These are phyloP conservation scores for Flueggea neowawraea DNA, from an alignment of 441 rosid genomes.

Conservation along the genomic window DNA sequence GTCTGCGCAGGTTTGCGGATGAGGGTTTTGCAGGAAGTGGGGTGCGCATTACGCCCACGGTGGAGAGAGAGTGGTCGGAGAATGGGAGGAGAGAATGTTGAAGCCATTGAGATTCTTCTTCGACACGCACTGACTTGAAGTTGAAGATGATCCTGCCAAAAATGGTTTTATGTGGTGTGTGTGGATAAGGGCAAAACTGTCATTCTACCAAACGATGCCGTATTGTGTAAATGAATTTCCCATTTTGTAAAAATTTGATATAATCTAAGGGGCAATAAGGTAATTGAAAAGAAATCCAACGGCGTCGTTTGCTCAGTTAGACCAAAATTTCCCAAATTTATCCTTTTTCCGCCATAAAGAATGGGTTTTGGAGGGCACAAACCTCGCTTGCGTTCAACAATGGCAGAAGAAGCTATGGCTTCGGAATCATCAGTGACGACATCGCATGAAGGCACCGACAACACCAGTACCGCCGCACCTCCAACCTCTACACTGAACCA, in stretches of 20 bases:
- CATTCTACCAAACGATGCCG: no score
- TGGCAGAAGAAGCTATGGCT: no score
- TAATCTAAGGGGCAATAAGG: no score
- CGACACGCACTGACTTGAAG: not conserved
- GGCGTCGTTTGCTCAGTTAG: conserved; percentile 10
- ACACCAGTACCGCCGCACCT: no score
- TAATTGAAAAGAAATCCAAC: not conserved
- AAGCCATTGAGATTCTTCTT: conserved; percentile 11
- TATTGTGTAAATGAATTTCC: no score
- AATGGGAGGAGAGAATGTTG: conserved; percentile 27
- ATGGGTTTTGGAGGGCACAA: no score
- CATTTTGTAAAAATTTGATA: no score
- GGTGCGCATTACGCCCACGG: conserved; percentile 19
- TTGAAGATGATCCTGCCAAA: not conserved
- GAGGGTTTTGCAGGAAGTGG: conserved; percentile 24
- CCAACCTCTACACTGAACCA: conserved; percentile 1
- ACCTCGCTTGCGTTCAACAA: no score
- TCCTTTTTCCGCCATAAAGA: no score
- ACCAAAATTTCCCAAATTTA: no score
- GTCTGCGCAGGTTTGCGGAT: conserved; percentile 19
- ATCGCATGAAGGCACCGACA: no score
- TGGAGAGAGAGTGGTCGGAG: conserved; percentile 22
- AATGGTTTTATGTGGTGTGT: not conserved
- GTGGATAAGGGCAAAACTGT: not conserved
- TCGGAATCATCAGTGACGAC: no score